These are phyloP conservation scores for Daedaleopsis sinensis DNA, from an alignment of 768 basidiomycete species.

Conservation along the genomic window DNA sequence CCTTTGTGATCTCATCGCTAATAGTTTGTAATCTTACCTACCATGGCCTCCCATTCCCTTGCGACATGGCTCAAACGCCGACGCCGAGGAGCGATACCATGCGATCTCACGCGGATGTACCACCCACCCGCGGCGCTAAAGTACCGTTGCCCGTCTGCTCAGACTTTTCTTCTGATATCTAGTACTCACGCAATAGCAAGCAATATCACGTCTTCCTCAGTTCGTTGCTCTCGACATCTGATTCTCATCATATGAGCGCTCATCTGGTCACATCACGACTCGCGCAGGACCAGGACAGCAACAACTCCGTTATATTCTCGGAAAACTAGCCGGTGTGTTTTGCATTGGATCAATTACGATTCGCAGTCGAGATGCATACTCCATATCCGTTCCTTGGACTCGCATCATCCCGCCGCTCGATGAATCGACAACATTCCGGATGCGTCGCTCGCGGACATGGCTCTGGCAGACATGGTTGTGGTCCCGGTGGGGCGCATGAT, in stretches of 20 bases:
- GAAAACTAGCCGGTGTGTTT: background rate
- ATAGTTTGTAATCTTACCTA: no score
- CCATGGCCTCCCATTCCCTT: no score
- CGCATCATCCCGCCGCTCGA: no score
- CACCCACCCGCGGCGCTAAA: background rate
- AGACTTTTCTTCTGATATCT: no score
- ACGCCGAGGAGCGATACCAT: background rate
- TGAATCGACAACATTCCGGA: no score
- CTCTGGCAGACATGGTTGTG: background rate
- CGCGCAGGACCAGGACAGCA: no score
- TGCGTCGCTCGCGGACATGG: background rate
- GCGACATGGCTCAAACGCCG: no score
- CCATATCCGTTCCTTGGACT: no score
- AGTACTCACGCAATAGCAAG: background rate
- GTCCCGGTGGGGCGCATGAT: background rate
- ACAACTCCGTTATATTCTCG: background rate
- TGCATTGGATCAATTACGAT: no score
- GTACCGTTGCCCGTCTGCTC: no score
- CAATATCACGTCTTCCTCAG: constrained; percentile 13
- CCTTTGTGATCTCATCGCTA: background rate
- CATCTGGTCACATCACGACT: background rate
- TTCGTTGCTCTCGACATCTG: background rate
- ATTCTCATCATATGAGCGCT: background rate
- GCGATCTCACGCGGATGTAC: no score
- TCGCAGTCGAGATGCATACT: no score